These are phyloP conservation scores for Amphibolis antarctica DNA, from an alignment of 106 monocot genomes.

Conservation along the genomic window DNA sequence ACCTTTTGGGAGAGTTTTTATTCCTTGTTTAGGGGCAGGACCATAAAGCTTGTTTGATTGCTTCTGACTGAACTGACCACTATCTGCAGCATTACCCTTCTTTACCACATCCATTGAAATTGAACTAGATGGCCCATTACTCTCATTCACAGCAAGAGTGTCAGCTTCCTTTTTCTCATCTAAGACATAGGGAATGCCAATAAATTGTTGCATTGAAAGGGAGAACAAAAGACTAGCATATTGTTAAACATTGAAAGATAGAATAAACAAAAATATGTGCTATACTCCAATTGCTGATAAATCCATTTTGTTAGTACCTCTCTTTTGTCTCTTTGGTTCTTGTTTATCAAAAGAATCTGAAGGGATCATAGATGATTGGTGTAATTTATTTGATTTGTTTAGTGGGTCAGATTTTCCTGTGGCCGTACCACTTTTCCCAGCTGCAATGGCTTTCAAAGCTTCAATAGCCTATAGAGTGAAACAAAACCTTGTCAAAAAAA, in stretches of 20 bases:
- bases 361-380: slow-evolving; percentile 43
- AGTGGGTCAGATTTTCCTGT: slow-evolving; percentile 26
- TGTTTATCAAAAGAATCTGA: slow-evolving; percentile 55
- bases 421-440: slow-evolving; percentile 17
- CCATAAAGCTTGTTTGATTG: slow-evolving; percentile 8
- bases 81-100: background rate
- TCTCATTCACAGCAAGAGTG: slow-evolving; percentile 9
- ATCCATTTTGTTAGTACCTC: slow-evolving; percentile 24
- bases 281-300: background rate
- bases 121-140: slow-evolving; percentile 1
- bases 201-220: slow-evolving; percentile 4
- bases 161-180: slow-evolving; percentile 8
- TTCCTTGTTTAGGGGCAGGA: slow-evolving; percentile 20
- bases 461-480: slow-evolving; percentile 58
- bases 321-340: slow-evolving; percentile 47
- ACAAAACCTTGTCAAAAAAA: background rate
- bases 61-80: slow-evolving; percentile 11
- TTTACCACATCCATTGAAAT: slow-evolving; percentile 5
- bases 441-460: slow-evolving; percentile 53
- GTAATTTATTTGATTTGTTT: slow-evolving; percentile 19
- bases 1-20: slow-evolving; percentile 18
- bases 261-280: background rate
- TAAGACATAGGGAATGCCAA: background rate
- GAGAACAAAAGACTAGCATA: background rate
- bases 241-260: background rate